These are phyloP conservation scores for Helenozyma rhizophorensis DNA, from an alignment of 805 yeast species.

Conservation along the genomic window DNA sequence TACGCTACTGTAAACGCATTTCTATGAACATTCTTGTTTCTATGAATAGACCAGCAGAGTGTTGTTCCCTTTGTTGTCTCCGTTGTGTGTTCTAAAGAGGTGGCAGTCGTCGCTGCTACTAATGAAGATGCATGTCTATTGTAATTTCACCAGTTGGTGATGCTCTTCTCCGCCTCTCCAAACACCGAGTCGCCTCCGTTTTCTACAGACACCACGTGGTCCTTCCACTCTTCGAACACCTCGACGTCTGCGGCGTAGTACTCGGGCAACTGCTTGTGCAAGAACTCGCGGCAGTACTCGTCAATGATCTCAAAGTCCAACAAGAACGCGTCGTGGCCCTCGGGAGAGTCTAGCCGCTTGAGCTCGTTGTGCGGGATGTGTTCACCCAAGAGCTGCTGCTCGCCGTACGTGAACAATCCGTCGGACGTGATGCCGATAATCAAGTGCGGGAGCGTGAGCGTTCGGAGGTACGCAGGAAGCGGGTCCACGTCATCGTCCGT, in stretches of 20 bases:
- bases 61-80: no score
- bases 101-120: no score
- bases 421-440: slow-evolving; percentile 89
- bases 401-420: slow-evolving; percentile 87
- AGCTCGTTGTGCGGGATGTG: slow-evolving; percentile 66
- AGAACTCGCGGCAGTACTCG: slow-evolving; percentile 61
- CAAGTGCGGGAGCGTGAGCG: slow-evolving; percentile 69
- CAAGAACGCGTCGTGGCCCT: slow-evolving; percentile 96
- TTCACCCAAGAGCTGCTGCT: slow-evolving; percentile 80
- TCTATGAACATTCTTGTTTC: no score
- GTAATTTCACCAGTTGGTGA: slow-evolving; percentile 73
- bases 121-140: no score
- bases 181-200: slow-evolving; percentile 63
- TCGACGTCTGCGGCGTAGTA: slow-evolving; percentile 44
- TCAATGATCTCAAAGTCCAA: slow-evolving; percentile 85
- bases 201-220: slow-evolving; percentile 31
- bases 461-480: slow-evolving; percentile 49
- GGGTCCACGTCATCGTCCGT: slow-evolving; percentile 26
- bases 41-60: no score
- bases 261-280: slow-evolving; percentile 53
- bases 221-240: slow-evolving; percentile 40
- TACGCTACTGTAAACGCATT: no score
- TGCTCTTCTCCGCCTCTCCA: slow-evolving; percentile 88
- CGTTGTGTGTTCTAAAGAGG: no score
- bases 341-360: slow-evolving; percentile 79